Percentiles rank a stretch among this genome's conserved stretches.
Conservation (phyloP, 495 filamentous ascomycete genomes). For the Lophium mytilinum region DNA sequence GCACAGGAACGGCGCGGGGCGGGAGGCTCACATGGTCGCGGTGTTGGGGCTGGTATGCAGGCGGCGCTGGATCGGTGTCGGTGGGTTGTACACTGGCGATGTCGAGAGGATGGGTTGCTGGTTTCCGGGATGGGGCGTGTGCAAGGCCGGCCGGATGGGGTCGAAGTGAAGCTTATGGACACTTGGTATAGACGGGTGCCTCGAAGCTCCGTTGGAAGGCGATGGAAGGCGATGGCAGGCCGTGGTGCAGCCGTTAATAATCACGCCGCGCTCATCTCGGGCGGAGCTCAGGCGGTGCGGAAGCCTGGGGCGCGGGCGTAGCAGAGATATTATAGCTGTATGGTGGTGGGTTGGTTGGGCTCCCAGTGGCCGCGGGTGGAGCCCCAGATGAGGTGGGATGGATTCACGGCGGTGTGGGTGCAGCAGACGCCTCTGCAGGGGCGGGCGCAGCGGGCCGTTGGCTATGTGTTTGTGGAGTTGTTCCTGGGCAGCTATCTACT, state of each 20-base stretch:
- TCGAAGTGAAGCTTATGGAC: background rate
- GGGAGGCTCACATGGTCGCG: slow-evolving; percentile 19
- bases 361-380: too few relatives aligned
- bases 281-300: background rate
- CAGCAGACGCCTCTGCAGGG: too few relatives aligned
- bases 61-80: slow-evolving; percentile 19
- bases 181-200: slow-evolving; percentile 2
- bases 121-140: slow-evolving; percentile 11
- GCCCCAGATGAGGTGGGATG: too few relatives aligned
- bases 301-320: slow-evolving; percentile 2
- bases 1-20: slow-evolving; percentile 20
- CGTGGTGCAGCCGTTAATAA: slow-evolving; percentile 15
- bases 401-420: too few relatives aligned
- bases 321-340: background rate
- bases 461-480: too few relatives aligned
- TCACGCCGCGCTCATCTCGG: slow-evolving; percentile 1
- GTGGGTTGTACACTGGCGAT: slow-evolving; percentile 23
- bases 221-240: slow-evolving; percentile 13
- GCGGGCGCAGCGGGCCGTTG: too few relatives aligned
- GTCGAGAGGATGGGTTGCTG: slow-evolving; percentile 7
- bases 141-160: slow-evolving; percentile 5
- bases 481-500: too few relatives aligned
- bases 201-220: slow-evolving; percentile 3
- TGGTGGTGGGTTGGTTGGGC: background rate
- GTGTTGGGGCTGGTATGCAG: slow-evolving; percentile 18